Conservation (phyloP, 768 basidiomycete genomes). For the Tulasnella sp. region DNA sequence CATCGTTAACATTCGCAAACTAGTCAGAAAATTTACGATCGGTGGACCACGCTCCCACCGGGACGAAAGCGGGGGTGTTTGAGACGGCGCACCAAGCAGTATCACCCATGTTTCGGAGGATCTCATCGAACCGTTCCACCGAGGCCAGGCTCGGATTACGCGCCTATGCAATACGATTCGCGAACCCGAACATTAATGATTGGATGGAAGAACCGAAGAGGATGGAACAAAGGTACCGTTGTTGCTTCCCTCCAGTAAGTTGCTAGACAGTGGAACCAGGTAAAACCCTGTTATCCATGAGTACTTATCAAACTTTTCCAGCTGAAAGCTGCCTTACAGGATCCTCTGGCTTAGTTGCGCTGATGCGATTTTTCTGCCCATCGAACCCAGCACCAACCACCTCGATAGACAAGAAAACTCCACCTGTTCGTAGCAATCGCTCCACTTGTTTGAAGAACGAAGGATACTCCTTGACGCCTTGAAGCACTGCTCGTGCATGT, state of each 20-base stretch:
- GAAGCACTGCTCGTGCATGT: background rate
- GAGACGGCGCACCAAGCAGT: background rate
- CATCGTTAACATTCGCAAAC: background rate
- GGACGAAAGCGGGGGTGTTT: background rate
- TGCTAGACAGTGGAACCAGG: background rate
- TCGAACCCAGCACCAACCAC: background rate
- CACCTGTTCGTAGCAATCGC: background rate
- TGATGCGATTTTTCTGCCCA: background rate
- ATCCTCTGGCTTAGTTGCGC: background rate
- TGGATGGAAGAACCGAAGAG: background rate
- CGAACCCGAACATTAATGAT: background rate
- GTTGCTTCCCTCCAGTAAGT: background rate
- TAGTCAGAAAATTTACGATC: background rate
- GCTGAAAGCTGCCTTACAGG: background rate
- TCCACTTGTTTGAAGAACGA: background rate
- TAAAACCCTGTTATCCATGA: background rate
- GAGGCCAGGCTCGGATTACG: background rate
- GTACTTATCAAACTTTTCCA: background rate
- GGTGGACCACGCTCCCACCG: background rate
- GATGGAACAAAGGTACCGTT: background rate
- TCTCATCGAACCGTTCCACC: background rate
- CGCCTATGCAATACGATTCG: background rate
- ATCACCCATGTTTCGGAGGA: background rate
- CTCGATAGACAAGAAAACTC: background rate
- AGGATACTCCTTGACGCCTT: background rate